A percentile compares a stretch with the other conserved stretches of the same genome.
phyloP scores from a whole-genome alignment of 352 stramenopile species.

The Aphanomyces invadans region DNA sequence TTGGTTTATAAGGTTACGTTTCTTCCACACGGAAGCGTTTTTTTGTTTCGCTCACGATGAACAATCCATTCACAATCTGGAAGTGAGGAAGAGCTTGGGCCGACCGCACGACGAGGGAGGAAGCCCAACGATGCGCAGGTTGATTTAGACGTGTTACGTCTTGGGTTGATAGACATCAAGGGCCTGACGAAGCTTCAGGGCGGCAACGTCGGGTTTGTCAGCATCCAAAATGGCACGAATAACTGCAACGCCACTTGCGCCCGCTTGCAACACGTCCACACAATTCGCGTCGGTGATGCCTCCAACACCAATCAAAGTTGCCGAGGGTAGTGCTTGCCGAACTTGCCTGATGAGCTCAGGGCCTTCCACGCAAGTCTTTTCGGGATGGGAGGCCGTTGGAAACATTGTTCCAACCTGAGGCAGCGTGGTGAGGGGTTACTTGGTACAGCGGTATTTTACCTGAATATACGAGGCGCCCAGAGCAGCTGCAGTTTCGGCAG shows the following conservation, averaged over 20 bases:
- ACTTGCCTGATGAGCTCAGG: slow-evolving; percentile 32
- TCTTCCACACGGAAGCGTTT: not conserved
- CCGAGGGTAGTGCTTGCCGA: not conserved
- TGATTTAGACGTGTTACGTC: too few species aligned
- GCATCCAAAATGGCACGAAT: slow-evolving; percentile 36
- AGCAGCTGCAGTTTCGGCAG: slow-evolving; percentile 26
- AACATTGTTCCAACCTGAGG: slow-evolving; percentile 49
- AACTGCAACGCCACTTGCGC: slow-evolving; percentile 37
- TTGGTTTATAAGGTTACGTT: not conserved
- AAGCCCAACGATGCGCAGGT: too few species aligned
- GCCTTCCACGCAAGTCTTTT: slow-evolving; percentile 39
- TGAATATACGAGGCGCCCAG: slow-evolving; percentile 40
- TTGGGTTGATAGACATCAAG: slow-evolving; percentile 18
- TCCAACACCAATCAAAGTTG: slow-evolving; percentile 35
- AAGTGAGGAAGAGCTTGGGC: too few species aligned
- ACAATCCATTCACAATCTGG: too few species aligned
- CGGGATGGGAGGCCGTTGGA: slow-evolving; percentile 37
- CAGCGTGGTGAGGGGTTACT: too few species aligned
- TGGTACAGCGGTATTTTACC: slow-evolving; percentile 21
- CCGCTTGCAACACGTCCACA: slow-evolving; percentile 28
- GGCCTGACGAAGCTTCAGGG: slow-evolving; percentile 23
- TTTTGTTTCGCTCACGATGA: not conserved
- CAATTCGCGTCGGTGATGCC: slow-evolving; percentile 35
- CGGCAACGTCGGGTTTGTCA: slow-evolving; percentile 25
- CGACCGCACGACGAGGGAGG: too few species aligned